A percentile compares a stretch with the other conserved stretches of the same genome.
Conservation (phyloP, 176 grass and related monocot genomes). For the Lolium rigidum region DNA sequence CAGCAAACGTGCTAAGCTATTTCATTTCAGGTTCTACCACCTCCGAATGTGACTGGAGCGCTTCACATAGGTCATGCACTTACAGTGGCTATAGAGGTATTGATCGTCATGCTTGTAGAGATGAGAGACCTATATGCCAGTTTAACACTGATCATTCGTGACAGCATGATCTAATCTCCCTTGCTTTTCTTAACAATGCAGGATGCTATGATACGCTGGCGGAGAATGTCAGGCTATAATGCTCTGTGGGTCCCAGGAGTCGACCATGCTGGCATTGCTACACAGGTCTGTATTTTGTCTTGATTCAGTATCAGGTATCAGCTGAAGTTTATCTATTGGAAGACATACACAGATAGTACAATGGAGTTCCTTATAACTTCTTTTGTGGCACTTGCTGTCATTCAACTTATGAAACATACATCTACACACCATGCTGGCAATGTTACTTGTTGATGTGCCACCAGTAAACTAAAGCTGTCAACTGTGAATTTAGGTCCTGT, state of each 20-base stretch:
- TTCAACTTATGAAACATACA: constrained; percentile 23
- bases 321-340: constrained; percentile 25
- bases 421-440: not conserved
- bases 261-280: constrained; percentile 98
- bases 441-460: not conserved
- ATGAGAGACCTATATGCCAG: not conserved
- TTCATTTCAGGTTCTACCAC: constrained; percentile 27
- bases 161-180: constrained; percentile 19
- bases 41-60: constrained; percentile 31
- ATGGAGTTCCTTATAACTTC: constrained; percentile 19
- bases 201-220: constrained; percentile 89
- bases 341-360: not conserved
- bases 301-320: not conserved
- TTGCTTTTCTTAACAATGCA: constrained; percentile 46
- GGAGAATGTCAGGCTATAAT: constrained; percentile 94
- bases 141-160: constrained; percentile 19
- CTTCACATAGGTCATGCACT: constrained; percentile 31
- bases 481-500: constrained; percentile 20
- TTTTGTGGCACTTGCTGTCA: not conserved
- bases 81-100: constrained; percentile 67
- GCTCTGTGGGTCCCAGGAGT: constrained; percentile 90
- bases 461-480: constrained; percentile 1
- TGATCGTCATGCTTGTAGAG: not conserved
- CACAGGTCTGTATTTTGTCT: constrained; percentile 66
- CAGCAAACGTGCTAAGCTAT: not conserved